phyloP scores from a whole-genome alignment of 2,329 filamentous ascomycete species.

The Xylaria sp. region DNA sequence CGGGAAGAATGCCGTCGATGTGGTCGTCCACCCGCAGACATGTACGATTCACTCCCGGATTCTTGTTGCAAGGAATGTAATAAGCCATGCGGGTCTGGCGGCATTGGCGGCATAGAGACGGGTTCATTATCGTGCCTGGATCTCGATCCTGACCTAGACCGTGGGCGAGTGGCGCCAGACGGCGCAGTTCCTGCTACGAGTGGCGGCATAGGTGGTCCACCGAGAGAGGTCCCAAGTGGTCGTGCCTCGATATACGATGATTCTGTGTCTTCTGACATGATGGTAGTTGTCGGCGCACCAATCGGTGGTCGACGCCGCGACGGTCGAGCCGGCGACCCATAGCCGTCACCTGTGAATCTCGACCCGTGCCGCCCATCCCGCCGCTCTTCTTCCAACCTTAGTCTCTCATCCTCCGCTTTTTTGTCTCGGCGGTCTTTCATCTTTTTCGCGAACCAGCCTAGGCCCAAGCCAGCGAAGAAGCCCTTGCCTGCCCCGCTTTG shows the following conservation, averaged over 20 bases:
- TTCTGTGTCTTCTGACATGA: slow-evolving; percentile 48
- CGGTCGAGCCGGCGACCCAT: slow-evolving; percentile 59
- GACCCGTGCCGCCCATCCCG: slow-evolving; percentile 71
- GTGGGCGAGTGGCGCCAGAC: slow-evolving; percentile 35
- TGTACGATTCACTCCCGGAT: slow-evolving; percentile 58
- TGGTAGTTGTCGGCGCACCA: slow-evolving; percentile 46
- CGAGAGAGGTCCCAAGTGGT: slow-evolving; percentile 49
- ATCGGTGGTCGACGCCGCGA: slow-evolving; percentile 49
- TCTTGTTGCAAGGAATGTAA: slow-evolving; percentile 51
- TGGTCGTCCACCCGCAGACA: slow-evolving; percentile 55
- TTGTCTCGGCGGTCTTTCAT: slow-evolving; percentile 68
- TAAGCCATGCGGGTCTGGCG: slow-evolving; percentile 62
- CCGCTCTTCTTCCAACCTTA: slow-evolving; percentile 60
- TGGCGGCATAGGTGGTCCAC: slow-evolving; percentile 55
- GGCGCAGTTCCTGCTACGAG: slow-evolving; percentile 45
- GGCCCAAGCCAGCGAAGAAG: slow-evolving; percentile 69
- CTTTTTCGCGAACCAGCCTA: slow-evolving; percentile 75
- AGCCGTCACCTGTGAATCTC: slow-evolving; percentile 76
- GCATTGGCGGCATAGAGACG: slow-evolving; percentile 64
- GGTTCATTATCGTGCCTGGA: slow-evolving; percentile 55
- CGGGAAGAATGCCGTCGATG: slow-evolving; percentile 60
- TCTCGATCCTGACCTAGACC: slow-evolving; percentile 51
- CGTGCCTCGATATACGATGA: slow-evolving; percentile 56
- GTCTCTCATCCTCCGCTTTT: slow-evolving; percentile 60
- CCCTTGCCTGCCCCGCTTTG: slow-evolving; percentile 65